Evolutionary conservation across 768 basidiomycete species (phyloP).

Genomic region (Galerina sulciceps): DNA sequence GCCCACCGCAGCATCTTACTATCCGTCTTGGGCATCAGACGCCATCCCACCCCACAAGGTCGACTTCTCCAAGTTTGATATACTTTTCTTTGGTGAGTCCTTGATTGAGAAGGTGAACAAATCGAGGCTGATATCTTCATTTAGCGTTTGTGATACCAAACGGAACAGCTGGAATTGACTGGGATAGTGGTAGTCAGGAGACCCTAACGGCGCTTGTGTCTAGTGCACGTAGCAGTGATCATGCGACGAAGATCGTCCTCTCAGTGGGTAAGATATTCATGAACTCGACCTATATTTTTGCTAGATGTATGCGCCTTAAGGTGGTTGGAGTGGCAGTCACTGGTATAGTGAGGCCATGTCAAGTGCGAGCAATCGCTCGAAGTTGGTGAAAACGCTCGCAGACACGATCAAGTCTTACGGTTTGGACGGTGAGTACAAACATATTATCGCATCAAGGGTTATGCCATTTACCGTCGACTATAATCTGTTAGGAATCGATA

Average conservation of each 20-base stretch:
- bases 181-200: constrained; percentile 52
- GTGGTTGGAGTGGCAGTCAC: constrained; percentile 69
- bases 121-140: neutral
- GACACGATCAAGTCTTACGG: constrained; percentile 56
- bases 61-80: constrained; percentile 66
- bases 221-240: constrained; percentile 53
- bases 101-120: neutral
- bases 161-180: constrained; percentile 51
- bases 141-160: constrained; percentile 71
- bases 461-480: neutral
- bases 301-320: constrained; percentile 21
- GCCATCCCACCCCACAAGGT: constrained; percentile 55
- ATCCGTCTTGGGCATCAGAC: constrained; percentile 53
- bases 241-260: constrained; percentile 65
- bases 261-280: constrained; percentile 55
- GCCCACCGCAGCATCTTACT: constrained; percentile 48
- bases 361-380: constrained; percentile 46
- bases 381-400: constrained; percentile 58
- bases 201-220: constrained; percentile 60
- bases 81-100: constrained; percentile 61
- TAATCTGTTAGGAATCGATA: constrained; percentile 36
- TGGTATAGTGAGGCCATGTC: constrained; percentile 64
- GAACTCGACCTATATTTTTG: neutral
- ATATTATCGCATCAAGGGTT: neutral
- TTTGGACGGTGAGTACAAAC: constrained; percentile 58